phyloP scores from a whole-genome alignment of 2,329 filamentous ascomycete species.

The Apiospora malaysiana region DNA sequence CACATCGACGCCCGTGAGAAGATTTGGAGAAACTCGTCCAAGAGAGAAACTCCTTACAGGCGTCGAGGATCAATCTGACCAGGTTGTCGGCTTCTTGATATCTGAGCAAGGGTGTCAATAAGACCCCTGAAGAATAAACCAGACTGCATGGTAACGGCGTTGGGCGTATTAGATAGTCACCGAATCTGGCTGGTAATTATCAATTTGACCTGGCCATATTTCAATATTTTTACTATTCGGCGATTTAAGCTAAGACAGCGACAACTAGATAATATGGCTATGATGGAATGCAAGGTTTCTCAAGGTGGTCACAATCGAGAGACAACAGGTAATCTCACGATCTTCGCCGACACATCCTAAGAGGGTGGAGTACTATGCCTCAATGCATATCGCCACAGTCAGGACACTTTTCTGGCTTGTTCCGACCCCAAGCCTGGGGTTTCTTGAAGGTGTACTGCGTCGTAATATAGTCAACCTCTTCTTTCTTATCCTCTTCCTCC shows the following conservation, averaged over 20 bases:
- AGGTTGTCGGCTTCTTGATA: constrained; percentile 48
- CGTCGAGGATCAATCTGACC: constrained; percentile 73
- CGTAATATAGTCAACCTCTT: constrained; percentile 21
- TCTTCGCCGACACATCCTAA: too few species aligned
- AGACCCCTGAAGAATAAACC: neutral
- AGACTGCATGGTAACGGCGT: neutral
- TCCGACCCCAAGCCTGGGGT: neutral
- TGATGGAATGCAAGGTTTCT: too few species aligned
- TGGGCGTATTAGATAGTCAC: constrained; percentile 5
- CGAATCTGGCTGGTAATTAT: neutral
- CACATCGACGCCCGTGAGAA: constrained; percentile 86
- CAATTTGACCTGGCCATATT: neutral
- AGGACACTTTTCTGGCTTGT: neutral
- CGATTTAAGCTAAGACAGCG: too few species aligned
- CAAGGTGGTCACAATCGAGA: neutral
- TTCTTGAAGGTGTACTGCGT: constrained; percentile 6
- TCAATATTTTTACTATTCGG: neutral
- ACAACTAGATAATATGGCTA: too few species aligned
- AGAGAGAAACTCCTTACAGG: constrained; percentile 80
- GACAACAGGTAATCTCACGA: too few species aligned
- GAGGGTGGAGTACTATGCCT: too few species aligned
- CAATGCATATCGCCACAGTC: neutral
- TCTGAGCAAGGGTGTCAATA: constrained; percentile 54
- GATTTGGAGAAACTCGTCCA: constrained; percentile 87
- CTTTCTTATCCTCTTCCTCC: constrained; percentile 8